Base-by-base conservation (phyloP, 148 eudicot genomes). In the Rhododendron griersonianum region DNA sequence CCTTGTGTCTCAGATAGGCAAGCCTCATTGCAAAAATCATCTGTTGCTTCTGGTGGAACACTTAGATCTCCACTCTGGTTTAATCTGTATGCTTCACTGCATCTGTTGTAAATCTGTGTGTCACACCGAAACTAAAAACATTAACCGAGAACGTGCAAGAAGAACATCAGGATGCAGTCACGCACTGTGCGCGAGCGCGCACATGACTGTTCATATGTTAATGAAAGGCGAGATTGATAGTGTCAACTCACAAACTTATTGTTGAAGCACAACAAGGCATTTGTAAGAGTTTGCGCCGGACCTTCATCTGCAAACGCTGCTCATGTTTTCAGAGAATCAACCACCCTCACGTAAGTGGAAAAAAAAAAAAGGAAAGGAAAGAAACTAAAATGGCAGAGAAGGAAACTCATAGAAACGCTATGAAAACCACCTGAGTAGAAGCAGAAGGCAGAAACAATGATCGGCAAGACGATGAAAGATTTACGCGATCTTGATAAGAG, bases 11-110 rank as follows among this genome's bases (percentile, higher is more conserved):
- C 95, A 18, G 92, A 82, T 47, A 90, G 85, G 81, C 93, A 93
- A 51, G 93, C 90, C 13, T 94, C 94, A 77, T 89, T 81, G 85
- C 95, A 92, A 91, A 90, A 91, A 63, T 90, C 89, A 81, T 91
- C 83, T 18, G 95, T 91, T 47, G 92, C 94, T 39, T 86, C 88
- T 14, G 80, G 81, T 59, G 94, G 94, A 84, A 93, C 87, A 48
- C 91, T 84, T 73, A 91, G 86, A 87, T 92, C 61, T 88, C 94
- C 95, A 55, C 84, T 91, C 89, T 92, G 91, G 45, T 86, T 85
- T 77, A 92, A 83, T 85, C 95, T 92, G 85, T 89, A 93, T 18
- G 86, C 89, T 81, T 88, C 90, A 19, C 80, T 84, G 83, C 95
- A 93, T 74, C 88, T 86, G 39, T 83, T 91, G 86, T 92, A 92